phyloP scores from a whole-genome alignment of 352 stramenopile genomes.

The Globisporangium abappressorium region DNA sequence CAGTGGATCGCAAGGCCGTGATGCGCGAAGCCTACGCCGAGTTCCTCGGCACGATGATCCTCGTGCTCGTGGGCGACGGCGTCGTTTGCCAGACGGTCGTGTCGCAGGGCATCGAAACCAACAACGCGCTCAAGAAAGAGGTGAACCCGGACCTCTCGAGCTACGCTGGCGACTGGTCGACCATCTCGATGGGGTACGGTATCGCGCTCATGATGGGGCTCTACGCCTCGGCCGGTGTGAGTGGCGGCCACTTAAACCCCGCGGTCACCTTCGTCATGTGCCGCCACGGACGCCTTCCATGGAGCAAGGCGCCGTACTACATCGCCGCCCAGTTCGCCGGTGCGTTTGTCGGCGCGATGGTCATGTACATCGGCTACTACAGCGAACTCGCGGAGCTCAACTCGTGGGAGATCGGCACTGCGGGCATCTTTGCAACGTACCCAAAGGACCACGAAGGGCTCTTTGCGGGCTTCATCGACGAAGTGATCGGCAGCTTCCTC shows the following conservation, averaged over 20 bases:
- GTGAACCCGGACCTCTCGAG: conserved; percentile 40
- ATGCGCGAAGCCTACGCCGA: conserved; percentile 37
- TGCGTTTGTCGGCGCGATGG: conserved; percentile 57
- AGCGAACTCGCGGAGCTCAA: conserved; percentile 49
- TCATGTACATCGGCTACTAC: conserved; percentile 73
- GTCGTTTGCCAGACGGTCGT: conserved; percentile 60
- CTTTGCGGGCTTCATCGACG: conserved; percentile 57
- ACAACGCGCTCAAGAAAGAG: conserved; percentile 46
- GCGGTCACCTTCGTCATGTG: conserved; percentile 69
- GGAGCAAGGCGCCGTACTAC: conserved; percentile 66
- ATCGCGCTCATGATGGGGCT: conserved; percentile 72
- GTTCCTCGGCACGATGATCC: conserved; percentile 61
- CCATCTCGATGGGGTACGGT: conserved; percentile 66
- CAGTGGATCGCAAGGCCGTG: conserved; percentile 30
- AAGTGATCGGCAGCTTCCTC: conserved; percentile 58
- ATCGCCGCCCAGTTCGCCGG: conserved; percentile 57
- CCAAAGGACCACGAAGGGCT: conserved; percentile 63
- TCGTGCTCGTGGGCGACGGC: conserved; percentile 53
- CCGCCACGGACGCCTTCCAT: conserved; percentile 52
- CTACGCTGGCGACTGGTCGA: conserved; percentile 67
- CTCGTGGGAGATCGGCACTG: conserved; percentile 56
- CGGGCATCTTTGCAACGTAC: conserved; percentile 74
- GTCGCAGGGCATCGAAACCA: conserved; percentile 56
- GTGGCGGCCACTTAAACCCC: conserved; percentile 67
- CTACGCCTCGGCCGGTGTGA: conserved; percentile 64